Base-by-base conservation (phyloP, 1,284 basidiomycete genomes). In the Phlebopus sp. region DNA sequence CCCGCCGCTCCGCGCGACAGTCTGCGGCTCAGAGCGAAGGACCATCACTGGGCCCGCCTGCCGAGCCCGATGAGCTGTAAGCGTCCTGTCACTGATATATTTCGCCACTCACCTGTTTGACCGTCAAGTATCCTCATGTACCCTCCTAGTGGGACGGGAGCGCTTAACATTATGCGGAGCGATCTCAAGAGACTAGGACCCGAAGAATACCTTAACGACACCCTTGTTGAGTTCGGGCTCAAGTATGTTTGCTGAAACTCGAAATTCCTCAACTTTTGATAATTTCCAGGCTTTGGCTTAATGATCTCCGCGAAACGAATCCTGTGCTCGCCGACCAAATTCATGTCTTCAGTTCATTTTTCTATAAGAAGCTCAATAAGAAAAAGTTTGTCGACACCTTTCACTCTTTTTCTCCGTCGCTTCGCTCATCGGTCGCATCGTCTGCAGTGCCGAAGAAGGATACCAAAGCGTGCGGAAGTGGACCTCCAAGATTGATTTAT, bases 311-410 rank as follows among this genome's bases (percentile, higher is more conserved):
- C 48, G 67, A 63, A 23, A 65, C 59, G 23, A 62, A 86, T 50
- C 82, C 86, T 0, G 73, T 72, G 10, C 69, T 91, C 10, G 88
- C 82, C 2, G 78, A 86, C 5, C 77, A 90, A 56, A 78, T 96
- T 2, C 84, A 97, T 62, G 77, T 99, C 5, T 98, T 99, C 75
- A 98, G 86, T 64, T 94, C 95, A 0, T 99, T 97, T 72, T 98
- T 99, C 69, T 98, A 93, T 73, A 90, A 94, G 69, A 94, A 95
- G 62, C 71, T 99, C n/a, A 85, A 84, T 50, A 78, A 78, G 53
- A 83, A 80, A 61, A 80, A 79, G 86, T 86, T 65, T 40, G 81
- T 68, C 17, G 34, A 46, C 14, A 5, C 21, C 37, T 21, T 51
- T 36, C 29, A 8, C 40, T 29, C 19, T 44, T 29, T 11, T 36